Conservation (phyloP, 2,329 filamentous ascomycete genomes). For the Ceratocystis colombiana region DNA sequence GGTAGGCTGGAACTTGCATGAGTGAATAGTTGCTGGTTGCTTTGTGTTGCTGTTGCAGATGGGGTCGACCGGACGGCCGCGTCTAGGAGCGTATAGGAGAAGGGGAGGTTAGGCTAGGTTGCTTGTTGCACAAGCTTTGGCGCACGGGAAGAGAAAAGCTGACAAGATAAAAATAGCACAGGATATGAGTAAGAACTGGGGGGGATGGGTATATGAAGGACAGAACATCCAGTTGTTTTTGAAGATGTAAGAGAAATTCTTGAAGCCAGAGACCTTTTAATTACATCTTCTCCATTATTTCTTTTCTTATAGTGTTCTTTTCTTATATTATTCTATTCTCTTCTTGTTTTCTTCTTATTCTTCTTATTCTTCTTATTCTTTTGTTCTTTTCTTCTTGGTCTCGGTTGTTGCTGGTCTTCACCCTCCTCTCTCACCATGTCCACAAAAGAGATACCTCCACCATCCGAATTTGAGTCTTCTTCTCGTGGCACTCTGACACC, state of each 20-base stretch:
- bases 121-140: background rate
- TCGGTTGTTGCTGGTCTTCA: slow-evolving; percentile 17
- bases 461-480: slow-evolving; percentile 42
- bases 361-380: slow-evolving; percentile 3
- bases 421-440: slow-evolving; percentile 20
- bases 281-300: background rate
- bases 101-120: background rate
- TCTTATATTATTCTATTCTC: background rate
- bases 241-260: background rate
- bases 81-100: background rate
- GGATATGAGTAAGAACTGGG: background rate
- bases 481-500: slow-evolving; percentile 34
- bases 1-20: no score
- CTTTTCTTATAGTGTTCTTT: background rate
- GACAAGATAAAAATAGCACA: slow-evolving; percentile 13
- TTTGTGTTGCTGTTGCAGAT: background rate
- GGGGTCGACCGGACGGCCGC: background rate
- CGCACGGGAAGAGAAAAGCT: background rate
- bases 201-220: background rate
- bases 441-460: slow-evolving; percentile 34
- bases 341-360: slow-evolving; percentile 15
- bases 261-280: slow-evolving; percentile 9
- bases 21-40: no score
- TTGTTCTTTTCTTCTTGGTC: background rate
- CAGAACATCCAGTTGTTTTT: background rate